Conservation (phyloP, 352 stramenopile species). For the Pythium aphanidermatum region DNA sequence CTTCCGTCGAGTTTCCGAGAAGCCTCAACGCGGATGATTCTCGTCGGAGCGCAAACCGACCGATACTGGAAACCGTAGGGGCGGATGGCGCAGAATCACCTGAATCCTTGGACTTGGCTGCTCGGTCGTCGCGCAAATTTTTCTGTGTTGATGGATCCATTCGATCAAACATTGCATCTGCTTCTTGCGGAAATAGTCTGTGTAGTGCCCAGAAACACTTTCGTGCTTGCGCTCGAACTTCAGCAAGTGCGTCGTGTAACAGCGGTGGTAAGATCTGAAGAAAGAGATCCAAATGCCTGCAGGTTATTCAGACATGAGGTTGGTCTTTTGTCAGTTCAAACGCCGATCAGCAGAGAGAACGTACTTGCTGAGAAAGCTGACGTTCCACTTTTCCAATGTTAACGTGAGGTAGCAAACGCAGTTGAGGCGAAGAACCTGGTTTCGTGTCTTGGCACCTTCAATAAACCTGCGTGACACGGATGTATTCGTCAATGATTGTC, state of each 20-base stretch:
- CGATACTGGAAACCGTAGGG: too few relatives aligned
- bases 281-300: constrained; percentile 54
- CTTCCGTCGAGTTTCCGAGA: too few relatives aligned
- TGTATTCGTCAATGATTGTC: too few relatives aligned
- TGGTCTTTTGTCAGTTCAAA: too few relatives aligned
- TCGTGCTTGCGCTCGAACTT: constrained; percentile 69
- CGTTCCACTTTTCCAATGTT: constrained; percentile 57
- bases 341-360: constrained; percentile 6
- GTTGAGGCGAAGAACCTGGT: constrained; percentile 66
- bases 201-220: constrained; percentile 81
- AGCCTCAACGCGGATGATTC: too few relatives aligned
- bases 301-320: too few relatives aligned
- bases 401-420: constrained; percentile 76
- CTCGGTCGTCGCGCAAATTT: constrained; percentile 19
- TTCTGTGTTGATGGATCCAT: constrained; percentile 64
- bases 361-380: constrained; percentile 64
- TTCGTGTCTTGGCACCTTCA: constrained; percentile 66
- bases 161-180: constrained; percentile 39
- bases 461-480: constrained; percentile 61
- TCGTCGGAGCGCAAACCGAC: too few relatives aligned
- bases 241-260: constrained; percentile 57
- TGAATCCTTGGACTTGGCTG: constrained; percentile 7
- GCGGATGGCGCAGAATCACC: neutral
- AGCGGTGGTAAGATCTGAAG: constrained; percentile 48
- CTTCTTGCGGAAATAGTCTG: constrained; percentile 55